Percentiles rank a stretch among this genome's conserved stretches.
Conservation (phyloP, 208 protist species). For the Leishmania amazonensis region DNA sequence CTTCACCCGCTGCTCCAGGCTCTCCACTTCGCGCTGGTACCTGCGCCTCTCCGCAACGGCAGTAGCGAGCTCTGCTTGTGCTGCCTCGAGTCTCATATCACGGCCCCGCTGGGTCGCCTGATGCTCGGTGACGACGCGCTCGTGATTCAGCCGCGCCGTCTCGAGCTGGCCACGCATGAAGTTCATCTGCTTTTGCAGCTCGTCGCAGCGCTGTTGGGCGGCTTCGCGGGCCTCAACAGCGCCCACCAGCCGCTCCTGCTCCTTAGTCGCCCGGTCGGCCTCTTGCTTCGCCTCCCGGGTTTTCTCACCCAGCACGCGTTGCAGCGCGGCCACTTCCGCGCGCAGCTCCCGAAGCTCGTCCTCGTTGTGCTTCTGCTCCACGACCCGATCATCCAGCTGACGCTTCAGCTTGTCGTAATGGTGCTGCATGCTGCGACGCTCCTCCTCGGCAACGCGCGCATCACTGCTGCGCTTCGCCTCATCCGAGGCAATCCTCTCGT, state of each 20-base stretch:
- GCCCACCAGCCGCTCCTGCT: constrained; percentile 34
- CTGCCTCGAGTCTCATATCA: constrained; percentile 45
- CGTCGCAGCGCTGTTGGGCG: constrained; percentile 29
- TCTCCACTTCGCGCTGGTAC: constrained; percentile 45
- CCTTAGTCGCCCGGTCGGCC: constrained; percentile 17
- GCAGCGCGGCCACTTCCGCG: constrained; percentile 52
- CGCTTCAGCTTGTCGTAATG: constrained; percentile 42
- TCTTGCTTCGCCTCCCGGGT: constrained; percentile 26
- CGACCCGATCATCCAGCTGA: constrained; percentile 44
- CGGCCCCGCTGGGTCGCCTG: constrained; percentile 31
- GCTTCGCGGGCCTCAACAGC: constrained; percentile 33
- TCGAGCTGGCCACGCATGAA: constrained; percentile 38
- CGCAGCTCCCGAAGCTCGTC: constrained; percentile 71
- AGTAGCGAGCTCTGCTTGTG: constrained; percentile 37
- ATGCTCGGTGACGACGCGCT: constrained; percentile 33
- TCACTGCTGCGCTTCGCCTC: constrained; percentile 24
- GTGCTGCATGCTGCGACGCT: constrained; percentile 28
- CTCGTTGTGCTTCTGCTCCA: constrained; percentile 50
- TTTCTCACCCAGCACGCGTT: constrained; percentile 51
- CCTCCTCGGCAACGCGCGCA: constrained; percentile 28
- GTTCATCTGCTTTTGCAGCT: constrained; percentile 43
- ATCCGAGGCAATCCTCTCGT: constrained; percentile 18
- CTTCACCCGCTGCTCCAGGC: constrained; percentile 34
- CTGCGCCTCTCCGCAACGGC: constrained; percentile 36
- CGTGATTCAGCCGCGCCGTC: constrained; percentile 31